Evolutionary conservation across 2,329 filamentous ascomycete genomes (phyloP), one percentile per base, ranked within the genome.

Genomic region (Pyricularia sp.): DNA sequence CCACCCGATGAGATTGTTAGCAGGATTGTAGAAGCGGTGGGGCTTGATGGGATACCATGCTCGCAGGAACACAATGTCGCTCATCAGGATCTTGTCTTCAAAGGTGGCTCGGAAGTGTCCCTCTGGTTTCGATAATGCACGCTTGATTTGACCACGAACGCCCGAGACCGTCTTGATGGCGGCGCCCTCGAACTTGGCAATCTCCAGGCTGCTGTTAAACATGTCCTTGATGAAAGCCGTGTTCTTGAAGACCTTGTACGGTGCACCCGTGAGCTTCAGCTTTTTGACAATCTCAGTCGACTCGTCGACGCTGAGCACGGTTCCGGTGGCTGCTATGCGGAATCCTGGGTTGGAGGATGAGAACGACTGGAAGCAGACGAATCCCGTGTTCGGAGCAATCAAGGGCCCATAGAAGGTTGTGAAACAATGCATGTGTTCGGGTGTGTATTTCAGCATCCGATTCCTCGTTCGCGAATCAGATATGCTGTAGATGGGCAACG

Each of bases 181-280:
- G 10, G 94, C 94, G 66, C 94, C 94, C 78, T 99, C 94, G 72
- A 99, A 99, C 74, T 97, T 99, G 72, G 94, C 93, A 69, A 99
- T 94, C 75, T 99, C 94, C 57, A 99, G 86, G 0, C 91, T 83
- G 0, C 89, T 88, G 73, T 86, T 92, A 82, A 99, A 99, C 94
- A 99, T 99, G 78, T 96, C 91, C 76, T 94, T 96, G 78, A 99
- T 92, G 75, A 99, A 99, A 53, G 94, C 93, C 0, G 94, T 99
- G 79, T 99, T 99, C 78, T 96, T 96, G 85, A 96, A 97, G 76
- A 97, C 96, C 79, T 97, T 97, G 83, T 94, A 96, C 1, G 94
- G 93, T 62, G 64, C 49, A 49, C 70, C 70, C 64, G 70, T 71
- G 62, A 99, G 84, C 77, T 99, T 99, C 73, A 99, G 87, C 82